phyloP scores from a whole-genome alignment of 1,139 yeast genomes.

The Schwanniomyces etchellsii region DNA sequence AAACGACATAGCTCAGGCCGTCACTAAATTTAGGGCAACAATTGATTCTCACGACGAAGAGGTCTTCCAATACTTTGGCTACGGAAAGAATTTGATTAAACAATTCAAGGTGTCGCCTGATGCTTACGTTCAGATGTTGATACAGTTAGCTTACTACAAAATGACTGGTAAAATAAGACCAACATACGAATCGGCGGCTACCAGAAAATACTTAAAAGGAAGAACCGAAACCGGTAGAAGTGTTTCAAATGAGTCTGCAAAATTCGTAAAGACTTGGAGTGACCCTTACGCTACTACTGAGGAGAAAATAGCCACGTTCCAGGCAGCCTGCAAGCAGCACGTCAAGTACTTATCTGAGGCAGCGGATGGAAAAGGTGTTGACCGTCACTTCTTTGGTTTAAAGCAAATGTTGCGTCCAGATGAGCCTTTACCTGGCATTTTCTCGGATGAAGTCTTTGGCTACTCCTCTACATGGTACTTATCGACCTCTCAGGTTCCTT shows the following conservation, averaged over 20 bases:
- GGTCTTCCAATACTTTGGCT: constrained; percentile 66
- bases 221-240: constrained; percentile 95
- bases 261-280: constrained; percentile 75
- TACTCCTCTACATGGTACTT: constrained; percentile 84
- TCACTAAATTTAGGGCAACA: constrained; percentile 47
- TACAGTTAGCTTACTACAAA: constrained; percentile 76
- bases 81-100: constrained; percentile 68
- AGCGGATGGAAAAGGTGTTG: constrained; percentile 84
- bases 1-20: constrained; percentile 50
- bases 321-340: constrained; percentile 72
- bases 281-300: constrained; percentile 46
- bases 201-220: constrained; percentile 83
- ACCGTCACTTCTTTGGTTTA: constrained; percentile 89
- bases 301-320: constrained; percentile 64
- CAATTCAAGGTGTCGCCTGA: constrained; percentile 69
- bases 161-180: constrained; percentile 79
- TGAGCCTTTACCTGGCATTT: constrained; percentile 64
- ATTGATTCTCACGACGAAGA: constrained; percentile 53
- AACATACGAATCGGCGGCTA: constrained; percentile 94
- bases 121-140: constrained; percentile 69
- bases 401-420: constrained; percentile 62
- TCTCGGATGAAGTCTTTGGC: constrained; percentile 66
- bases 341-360: constrained; percentile 72
- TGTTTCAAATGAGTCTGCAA: constrained; percentile 70
- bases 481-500: constrained; percentile 85